Conservation (phyloP, 1,284 basidiomycete genomes). For the Pyrrhoderma lamaoense region DNA sequence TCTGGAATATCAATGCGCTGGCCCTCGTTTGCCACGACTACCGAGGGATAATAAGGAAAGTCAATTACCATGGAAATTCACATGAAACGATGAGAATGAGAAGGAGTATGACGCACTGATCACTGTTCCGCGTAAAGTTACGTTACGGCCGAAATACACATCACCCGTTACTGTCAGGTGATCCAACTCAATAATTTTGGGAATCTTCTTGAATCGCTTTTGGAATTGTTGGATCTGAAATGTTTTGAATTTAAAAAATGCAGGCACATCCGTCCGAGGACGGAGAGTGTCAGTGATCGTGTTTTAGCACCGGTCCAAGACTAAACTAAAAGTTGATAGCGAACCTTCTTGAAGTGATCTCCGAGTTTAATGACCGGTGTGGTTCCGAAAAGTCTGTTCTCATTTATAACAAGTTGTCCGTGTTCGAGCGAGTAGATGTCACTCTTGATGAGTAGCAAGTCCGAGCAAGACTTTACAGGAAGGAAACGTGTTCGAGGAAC, state of each 20-base stretch:
- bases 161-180: slow-evolving; percentile 96
- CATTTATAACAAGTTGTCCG: slow-evolving; percentile 90
- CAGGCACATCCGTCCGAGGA: neutral
- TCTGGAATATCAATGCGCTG: slow-evolving; percentile 95
- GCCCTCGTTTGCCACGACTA: slow-evolving; percentile 85
- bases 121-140: slow-evolving; percentile 82
- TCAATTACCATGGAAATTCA: neutral
- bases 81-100: neutral
- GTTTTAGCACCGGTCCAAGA: no score
- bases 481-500: slow-evolving; percentile 97
- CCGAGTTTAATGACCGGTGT: slow-evolving; percentile 98
- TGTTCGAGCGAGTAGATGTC: slow-evolving; percentile 95
- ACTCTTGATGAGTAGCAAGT: slow-evolving; percentile 92
- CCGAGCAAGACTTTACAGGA: slow-evolving; percentile 90
- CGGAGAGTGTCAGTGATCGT: no score
- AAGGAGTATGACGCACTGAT: slow-evolving; percentile 42
- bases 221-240: slow-evolving; percentile 91
- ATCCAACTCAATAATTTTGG: slow-evolving; percentile 89
- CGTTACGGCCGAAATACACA: slow-evolving; percentile 92
- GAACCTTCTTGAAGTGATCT: slow-evolving; percentile 81
- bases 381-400: slow-evolving; percentile 84
- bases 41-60: slow-evolving; percentile 12
- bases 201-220: slow-evolving; percentile 96
- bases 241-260: slow-evolving; percentile 27
- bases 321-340: neutral